phyloP scores from a whole-genome alignment of 371 early-diverging fungal species.

The Vairimorpha necatrix region DNA sequence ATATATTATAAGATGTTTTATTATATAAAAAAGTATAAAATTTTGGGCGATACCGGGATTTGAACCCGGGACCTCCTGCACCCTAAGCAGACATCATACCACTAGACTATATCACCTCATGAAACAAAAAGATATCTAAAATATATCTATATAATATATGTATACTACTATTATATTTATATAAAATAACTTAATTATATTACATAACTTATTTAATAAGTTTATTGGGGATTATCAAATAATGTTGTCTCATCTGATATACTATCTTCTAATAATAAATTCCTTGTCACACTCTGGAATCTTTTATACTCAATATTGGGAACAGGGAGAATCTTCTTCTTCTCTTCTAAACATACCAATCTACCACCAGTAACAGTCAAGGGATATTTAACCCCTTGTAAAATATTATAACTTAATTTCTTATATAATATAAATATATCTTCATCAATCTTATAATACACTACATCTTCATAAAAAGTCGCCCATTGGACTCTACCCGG shows the following conservation, averaged over 20 bases:
- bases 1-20: no score
- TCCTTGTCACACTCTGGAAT: no score
- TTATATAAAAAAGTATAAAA: no score
- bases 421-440: conserved; percentile 17
- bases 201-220: no score
- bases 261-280: no score
- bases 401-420: background rate
- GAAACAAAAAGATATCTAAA: no score
- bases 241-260: background rate
- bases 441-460: conserved; percentile 20
- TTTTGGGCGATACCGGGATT: conserved; percentile 64
- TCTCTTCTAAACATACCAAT: background rate
- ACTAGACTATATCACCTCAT: conserved; percentile 64
- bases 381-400: background rate
- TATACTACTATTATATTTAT: no score
- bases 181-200: no score
- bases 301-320: conserved; percentile 26
- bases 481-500: conserved; percentile 11
- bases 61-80: conserved; percentile 65
- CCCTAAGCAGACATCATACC: conserved; percentile 66
- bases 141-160: no score
- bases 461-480: conserved; percentile 1
- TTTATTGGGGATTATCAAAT: no score
- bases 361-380: conserved; percentile 15
- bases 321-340: conserved; percentile 6